Conservation (phyloP, 495 filamentous ascomycete species). For the Podospora didyma region DNA sequence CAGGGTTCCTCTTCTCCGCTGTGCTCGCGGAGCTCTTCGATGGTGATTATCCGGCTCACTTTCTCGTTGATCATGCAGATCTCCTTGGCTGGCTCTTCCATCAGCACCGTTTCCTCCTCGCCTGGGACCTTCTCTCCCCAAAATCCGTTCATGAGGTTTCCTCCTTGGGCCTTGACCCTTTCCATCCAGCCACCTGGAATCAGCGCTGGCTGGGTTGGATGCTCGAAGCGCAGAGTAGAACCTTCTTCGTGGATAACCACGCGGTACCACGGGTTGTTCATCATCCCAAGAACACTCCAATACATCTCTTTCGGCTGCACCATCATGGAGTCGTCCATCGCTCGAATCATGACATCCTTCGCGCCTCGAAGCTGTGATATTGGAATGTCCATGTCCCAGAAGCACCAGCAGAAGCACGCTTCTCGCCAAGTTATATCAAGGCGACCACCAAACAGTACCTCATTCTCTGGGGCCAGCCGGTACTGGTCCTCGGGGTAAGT, state of each 20-base stretch:
- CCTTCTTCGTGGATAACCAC: slow-evolving; percentile 73
- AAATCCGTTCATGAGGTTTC: slow-evolving; percentile 73
- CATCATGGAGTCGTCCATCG: slow-evolving; percentile 90
- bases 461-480: slow-evolving; percentile 57
- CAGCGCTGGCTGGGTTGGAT: slow-evolving; percentile 80
- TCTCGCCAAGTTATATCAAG: slow-evolving; percentile 84
- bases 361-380: slow-evolving; percentile 58
- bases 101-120: slow-evolving; percentile 41
- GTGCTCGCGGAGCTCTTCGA: slow-evolving; percentile 71
- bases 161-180: slow-evolving; percentile 80
- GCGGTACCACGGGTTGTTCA: slow-evolving; percentile 97
- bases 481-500: slow-evolving; percentile 87
- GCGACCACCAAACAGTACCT: slow-evolving; percentile 68
- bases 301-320: slow-evolving; percentile 93
- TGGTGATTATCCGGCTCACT: slow-evolving; percentile 56
- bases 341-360: slow-evolving; percentile 75
- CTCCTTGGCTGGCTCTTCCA: slow-evolving; percentile 50
- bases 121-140: slow-evolving; percentile 76
- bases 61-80: slow-evolving; percentile 78
- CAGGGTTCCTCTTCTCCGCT: slow-evolving; percentile 66
- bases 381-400: slow-evolving; percentile 77
- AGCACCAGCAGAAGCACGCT: slow-evolving; percentile 87
- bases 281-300: slow-evolving; percentile 96
- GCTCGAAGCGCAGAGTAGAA: slow-evolving; percentile 71
- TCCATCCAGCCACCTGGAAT: slow-evolving; percentile 95